Conservation (phyloP, 2,329 filamentous ascomycete genomes). For the Neonectria magnoliae region DNA sequence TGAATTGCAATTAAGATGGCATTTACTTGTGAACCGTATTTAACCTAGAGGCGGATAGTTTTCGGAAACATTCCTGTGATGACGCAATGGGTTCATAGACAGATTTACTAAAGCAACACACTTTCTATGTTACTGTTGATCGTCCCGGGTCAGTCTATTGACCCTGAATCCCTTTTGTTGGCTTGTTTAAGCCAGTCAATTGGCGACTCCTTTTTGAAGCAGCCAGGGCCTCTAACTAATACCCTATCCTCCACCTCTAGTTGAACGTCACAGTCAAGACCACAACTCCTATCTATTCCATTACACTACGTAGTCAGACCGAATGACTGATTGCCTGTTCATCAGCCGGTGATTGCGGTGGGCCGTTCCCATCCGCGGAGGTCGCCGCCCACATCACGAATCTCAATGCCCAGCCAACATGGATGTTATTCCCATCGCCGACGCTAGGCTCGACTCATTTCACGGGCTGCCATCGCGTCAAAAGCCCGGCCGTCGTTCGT, state of each 20-base stretch:
- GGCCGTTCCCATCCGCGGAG: neutral
- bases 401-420: neutral
- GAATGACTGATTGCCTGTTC: neutral
- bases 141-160: neutral
- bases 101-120: neutral
- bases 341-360: neutral
- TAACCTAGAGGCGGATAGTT: slow-evolving; percentile 32
- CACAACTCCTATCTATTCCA: neutral
- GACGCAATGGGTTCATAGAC: neutral
- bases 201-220: neutral
- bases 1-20: neutral
- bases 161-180: neutral
- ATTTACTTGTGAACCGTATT: neutral
- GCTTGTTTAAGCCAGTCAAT: neutral
- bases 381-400: neutral
- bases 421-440: neutral
- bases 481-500: neutral
- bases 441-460: neutral
- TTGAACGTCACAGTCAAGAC: neutral
- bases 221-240: neutral
- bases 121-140: neutral
- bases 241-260: neutral
- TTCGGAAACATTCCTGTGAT: slow-evolving; percentile 38
- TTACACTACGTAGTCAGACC: neutral
- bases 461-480: neutral